These are phyloP conservation scores for Claviceps sp. DNA, from an alignment of 2,329 filamentous ascomycete genomes.

Conservation along the genomic window DNA sequence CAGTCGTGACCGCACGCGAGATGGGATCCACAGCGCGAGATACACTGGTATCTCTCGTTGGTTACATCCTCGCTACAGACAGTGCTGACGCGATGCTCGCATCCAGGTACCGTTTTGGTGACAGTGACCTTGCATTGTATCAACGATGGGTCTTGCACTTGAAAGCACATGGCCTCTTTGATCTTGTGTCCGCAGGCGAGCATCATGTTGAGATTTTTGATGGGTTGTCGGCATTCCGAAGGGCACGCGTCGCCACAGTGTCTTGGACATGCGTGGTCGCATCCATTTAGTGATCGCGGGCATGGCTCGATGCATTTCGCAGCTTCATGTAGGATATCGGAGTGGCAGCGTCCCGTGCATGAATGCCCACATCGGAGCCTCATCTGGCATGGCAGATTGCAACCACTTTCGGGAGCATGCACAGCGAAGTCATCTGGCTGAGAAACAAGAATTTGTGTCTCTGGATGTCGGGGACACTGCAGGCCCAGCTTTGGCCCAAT, in stretches of 20 bases:
- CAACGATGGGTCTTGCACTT: conserved; percentile 26
- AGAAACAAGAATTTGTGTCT: conserved; percentile 34
- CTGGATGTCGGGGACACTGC: conserved; percentile 46
- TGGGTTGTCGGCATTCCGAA: not conserved
- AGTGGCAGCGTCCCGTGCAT: conserved; percentile 34
- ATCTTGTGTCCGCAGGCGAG: not conserved
- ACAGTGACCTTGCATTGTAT: conserved; percentile 38
- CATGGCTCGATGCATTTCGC: conserved; percentile 33
- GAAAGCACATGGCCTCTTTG: conserved; percentile 20
- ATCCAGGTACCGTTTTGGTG: conserved; percentile 35
- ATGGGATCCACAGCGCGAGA: conserved; percentile 26
- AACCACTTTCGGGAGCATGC: conserved; percentile 50
- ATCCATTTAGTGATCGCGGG: conserved; percentile 25
- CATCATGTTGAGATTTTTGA: not conserved
- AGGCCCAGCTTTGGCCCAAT: conserved; percentile 40
- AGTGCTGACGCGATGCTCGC: conserved; percentile 37
- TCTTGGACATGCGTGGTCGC: conserved; percentile 16
- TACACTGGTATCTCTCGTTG: conserved; percentile 30
- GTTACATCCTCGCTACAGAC: conserved; percentile 36
- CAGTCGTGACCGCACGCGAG: conserved; percentile 49
- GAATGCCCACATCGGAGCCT: conserved; percentile 34
- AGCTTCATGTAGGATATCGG: conserved; percentile 30
- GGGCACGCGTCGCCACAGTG: not conserved
- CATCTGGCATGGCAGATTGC: conserved; percentile 34
- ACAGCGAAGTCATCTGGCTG: conserved; percentile 42